Evolutionary conservation across 2,329 filamentous ascomycete genomes (phyloP).

Genomic region (Sclerotinia glacialis): DNA sequence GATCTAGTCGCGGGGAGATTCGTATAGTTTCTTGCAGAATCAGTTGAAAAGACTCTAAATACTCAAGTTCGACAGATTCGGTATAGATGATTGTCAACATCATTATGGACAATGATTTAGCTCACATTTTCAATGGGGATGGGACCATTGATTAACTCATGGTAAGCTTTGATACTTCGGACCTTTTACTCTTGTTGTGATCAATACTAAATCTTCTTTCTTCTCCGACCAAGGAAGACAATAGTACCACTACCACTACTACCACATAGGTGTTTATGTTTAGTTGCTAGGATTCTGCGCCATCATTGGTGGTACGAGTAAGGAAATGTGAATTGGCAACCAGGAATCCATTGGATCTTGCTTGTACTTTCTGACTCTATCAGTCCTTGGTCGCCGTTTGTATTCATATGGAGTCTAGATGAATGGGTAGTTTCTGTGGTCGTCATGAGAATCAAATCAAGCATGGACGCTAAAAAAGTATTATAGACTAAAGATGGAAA

Average conservation of each 20-base stretch:
- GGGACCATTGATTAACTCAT: not conserved
- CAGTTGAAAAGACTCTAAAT: not conserved
- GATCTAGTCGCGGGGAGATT: not conserved
- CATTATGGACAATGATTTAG: not conserved
- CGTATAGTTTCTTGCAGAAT: not conserved
- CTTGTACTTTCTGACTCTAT: not conserved
- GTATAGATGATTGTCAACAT: not conserved
- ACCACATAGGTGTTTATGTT: not conserved
- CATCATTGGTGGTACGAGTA: not conserved
- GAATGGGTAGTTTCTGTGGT: not conserved
- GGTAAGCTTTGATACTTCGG: no score
- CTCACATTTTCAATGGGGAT: not conserved
- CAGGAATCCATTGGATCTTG: not conserved
- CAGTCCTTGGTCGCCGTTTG: not conserved
- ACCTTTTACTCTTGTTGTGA: not conserved
- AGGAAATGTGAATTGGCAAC: not conserved
- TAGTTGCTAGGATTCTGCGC: not conserved
- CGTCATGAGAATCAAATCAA: not conserved
- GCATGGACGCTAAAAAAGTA: not conserved
- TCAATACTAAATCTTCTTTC: slow-evolving; percentile 2
- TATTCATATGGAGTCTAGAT: not conserved
- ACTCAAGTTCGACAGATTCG: not conserved
- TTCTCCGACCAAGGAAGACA: not conserved
- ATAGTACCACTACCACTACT: not conserved
- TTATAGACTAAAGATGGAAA: not conserved